phyloP scores from a whole-genome alignment of 495 filamentous ascomycete genomes.

The Neurospora pannonica region DNA sequence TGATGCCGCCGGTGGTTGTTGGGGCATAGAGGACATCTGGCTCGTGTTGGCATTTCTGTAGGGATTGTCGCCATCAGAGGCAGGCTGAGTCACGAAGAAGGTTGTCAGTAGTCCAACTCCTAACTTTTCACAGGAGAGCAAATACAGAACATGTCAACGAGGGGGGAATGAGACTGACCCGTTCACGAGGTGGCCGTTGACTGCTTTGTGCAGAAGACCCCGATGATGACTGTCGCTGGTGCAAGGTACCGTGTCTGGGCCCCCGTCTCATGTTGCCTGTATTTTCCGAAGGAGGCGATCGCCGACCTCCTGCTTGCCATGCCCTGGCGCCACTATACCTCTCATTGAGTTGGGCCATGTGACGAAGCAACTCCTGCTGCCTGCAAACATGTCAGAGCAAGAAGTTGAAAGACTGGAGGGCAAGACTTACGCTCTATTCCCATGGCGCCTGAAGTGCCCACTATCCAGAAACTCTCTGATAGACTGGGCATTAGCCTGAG shows the following conservation, averaged over 20 bases:
- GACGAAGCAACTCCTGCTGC: constrained; percentile 1
- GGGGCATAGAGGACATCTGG: not conserved
- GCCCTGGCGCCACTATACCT: constrained; percentile 1
- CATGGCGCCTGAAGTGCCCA: not conserved
- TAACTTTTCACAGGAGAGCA: not conserved
- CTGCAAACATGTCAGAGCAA: not conserved
- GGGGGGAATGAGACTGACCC: not conserved
- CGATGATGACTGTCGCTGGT: constrained; percentile 6
- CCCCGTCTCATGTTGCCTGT: constrained; percentile 28
- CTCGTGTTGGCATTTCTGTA: not conserved
- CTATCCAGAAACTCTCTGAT: constrained; percentile 13
- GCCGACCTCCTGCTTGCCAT: constrained; percentile 22
- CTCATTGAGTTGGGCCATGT: constrained; percentile 5
- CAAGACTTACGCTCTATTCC: not conserved
- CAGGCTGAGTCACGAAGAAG: not conserved
- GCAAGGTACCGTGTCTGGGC: constrained; percentile 24
- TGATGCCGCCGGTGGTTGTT: not conserved
- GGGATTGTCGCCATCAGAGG: not conserved
- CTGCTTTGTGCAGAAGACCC: not conserved
- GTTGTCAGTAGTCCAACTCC: not conserved
- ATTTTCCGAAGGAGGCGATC: constrained; percentile 28
- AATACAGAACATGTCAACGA: not conserved
- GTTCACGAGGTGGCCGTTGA: not conserved
- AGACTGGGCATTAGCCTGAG: constrained; percentile 4
- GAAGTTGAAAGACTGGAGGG: not conserved